Conservation (phyloP, 768 basidiomycete genomes). For the Ramaria rubella region DNA sequence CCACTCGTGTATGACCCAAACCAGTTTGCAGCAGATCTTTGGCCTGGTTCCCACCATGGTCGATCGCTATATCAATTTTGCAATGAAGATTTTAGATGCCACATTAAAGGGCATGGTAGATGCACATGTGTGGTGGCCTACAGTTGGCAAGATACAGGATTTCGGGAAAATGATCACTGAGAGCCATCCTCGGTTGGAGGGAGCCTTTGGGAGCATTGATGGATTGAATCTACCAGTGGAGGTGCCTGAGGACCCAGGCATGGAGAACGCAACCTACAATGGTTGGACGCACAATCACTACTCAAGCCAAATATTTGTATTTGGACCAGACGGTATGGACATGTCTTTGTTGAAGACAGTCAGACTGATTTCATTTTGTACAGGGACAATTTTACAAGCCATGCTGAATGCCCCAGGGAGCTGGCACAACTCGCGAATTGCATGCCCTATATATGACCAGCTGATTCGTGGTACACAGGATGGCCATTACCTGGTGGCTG, state of each 20-base stretch:
- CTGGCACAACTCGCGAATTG: neutral
- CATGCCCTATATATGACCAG: neutral
- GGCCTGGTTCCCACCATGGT: constrained; percentile 33
- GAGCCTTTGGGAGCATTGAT: constrained; percentile 38
- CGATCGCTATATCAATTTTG: constrained; percentile 31
- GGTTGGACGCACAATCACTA: constrained; percentile 38
- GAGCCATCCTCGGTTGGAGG: constrained; percentile 26
- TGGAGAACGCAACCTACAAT: constrained; percentile 43
- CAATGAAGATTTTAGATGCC: constrained; percentile 25
- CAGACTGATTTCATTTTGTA: neutral
- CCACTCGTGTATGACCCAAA: constrained; percentile 34
- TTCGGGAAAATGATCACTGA: constrained; percentile 27
- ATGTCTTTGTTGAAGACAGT: neutral
- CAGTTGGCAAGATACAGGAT: constrained; percentile 14
- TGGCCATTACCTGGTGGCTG: no score
- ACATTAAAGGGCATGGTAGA: constrained; percentile 26
- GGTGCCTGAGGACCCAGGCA: constrained; percentile 31
- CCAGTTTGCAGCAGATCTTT: constrained; percentile 37
- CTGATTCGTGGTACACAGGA: neutral
- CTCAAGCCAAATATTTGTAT: constrained; percentile 34
- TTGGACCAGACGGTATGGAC: constrained; percentile 24
- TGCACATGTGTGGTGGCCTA: constrained; percentile 16
- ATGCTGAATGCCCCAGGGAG: constrained; percentile 32
- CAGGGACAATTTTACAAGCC: constrained; percentile 32
- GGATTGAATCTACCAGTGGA: constrained; percentile 34